phyloP scores from a whole-genome alignment of 108 stramenopile genomes.

The Cyclotella sp. region DNA sequence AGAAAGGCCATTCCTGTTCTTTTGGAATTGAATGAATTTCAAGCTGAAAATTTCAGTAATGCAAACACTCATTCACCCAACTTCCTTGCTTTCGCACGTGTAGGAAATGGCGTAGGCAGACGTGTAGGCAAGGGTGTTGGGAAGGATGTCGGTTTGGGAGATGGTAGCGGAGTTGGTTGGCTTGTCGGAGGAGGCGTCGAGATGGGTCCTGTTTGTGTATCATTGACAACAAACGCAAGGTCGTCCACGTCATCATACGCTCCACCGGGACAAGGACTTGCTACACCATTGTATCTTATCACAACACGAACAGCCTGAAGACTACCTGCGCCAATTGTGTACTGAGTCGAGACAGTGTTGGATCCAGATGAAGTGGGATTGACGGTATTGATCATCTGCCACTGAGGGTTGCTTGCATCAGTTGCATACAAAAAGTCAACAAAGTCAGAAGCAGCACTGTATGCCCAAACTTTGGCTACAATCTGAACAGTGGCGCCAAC shows the following conservation, averaged over 20 bases:
- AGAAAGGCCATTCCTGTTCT: too few relatives aligned
- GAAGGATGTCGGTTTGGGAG: background rate
- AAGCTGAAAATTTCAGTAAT: background rate
- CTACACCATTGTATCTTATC: conserved; percentile 16
- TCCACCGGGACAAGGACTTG: conserved; percentile 12
- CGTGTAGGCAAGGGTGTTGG: background rate
- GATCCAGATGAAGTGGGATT: conserved; percentile 5
- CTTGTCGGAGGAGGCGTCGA: background rate
- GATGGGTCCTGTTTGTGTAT: background rate
- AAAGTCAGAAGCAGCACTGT: conserved; percentile 12
- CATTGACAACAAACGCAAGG: conserved; percentile 4
- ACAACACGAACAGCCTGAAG: conserved; percentile 32
- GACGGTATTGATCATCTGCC: conserved; percentile 22
- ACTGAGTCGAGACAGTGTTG: conserved; percentile 6
- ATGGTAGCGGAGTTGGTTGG: background rate
- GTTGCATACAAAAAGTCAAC: conserved; percentile 26
- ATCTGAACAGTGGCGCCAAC: conserved; percentile 20
- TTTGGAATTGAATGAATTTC: background rate
- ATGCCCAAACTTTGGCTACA: conserved; percentile 19
- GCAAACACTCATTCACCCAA: background rate
- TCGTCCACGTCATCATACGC: conserved; percentile 16
- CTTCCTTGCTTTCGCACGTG: background rate
- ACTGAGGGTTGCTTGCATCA: conserved; percentile 32
- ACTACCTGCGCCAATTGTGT: conserved; percentile 8
- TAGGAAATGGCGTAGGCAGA: background rate